Conservation (phyloP, 495 filamentous ascomycete species). For the Penicillium macrosclerotiorum region DNA sequence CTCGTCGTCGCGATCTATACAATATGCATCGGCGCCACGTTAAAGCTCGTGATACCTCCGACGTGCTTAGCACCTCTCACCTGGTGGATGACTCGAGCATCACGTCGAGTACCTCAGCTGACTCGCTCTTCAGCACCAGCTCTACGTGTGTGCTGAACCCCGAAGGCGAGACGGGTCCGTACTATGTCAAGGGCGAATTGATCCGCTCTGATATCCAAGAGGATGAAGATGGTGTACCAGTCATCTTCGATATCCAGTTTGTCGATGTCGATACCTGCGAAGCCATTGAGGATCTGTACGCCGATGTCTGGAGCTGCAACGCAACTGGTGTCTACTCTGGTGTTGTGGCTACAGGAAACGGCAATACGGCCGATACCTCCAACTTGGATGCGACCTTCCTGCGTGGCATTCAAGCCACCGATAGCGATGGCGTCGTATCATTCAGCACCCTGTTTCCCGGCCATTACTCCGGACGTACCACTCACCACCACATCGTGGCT, state of each 20-base stretch:
- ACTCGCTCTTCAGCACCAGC: not conserved
- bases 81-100: not conserved
- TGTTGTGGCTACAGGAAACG: not conserved
- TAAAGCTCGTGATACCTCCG: not conserved
- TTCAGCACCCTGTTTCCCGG: constrained; percentile 48
- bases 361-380: constrained; percentile 9
- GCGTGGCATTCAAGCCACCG: constrained; percentile 43
- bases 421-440: constrained; percentile 37
- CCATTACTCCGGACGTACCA: constrained; percentile 43
- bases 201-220: constrained; percentile 49
- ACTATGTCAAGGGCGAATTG: constrained; percentile 30
- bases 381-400: constrained; percentile 42
- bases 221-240: constrained; percentile 37
- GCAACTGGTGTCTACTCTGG: constrained; percentile 44
- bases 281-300: constrained; percentile 39
- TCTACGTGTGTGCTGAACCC: constrained; percentile 11
- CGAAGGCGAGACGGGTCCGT: constrained; percentile 11
- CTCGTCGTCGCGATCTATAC: constrained; percentile 7
- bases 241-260: constrained; percentile 51
- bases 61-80: constrained; percentile 2
- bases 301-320: constrained; percentile 54
- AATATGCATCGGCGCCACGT: constrained; percentile 11
- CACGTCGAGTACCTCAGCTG: not conserved
- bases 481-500: constrained; percentile 41
- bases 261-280: constrained; percentile 47